Evolutionary conservation across 2,329 filamentous ascomycete genomes (phyloP).

Genomic region (Exophiala xenobiotica): DNA sequence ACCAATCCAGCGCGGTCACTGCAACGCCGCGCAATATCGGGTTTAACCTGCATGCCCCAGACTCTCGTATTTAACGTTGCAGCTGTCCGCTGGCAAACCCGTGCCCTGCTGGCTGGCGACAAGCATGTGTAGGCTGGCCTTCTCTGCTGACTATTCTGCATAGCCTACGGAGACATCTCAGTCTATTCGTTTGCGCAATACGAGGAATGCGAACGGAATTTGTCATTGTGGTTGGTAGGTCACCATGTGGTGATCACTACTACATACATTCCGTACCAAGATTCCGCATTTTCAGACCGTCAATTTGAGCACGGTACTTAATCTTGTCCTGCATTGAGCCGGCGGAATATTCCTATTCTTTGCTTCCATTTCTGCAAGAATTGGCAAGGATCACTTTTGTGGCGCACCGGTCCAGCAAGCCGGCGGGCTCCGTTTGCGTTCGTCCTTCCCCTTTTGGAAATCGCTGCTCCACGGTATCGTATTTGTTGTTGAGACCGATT

Average conservation of each 20-base stretch:
- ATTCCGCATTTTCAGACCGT: too few relatives aligned
- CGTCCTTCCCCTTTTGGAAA: not conserved
- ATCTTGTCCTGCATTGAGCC: not conserved
- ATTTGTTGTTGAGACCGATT: not conserved
- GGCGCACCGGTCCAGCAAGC: not conserved
- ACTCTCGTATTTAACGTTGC: conserved; percentile 1
- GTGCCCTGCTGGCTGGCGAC: too few relatives aligned
- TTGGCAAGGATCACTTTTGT: not conserved
- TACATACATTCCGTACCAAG: too few relatives aligned
- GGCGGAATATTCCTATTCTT: not conserved
- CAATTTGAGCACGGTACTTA: too few relatives aligned
- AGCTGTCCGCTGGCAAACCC: too few relatives aligned
- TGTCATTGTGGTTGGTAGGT: too few relatives aligned
- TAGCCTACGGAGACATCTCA: not conserved
- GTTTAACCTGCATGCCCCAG: not conserved
- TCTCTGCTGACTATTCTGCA: too few relatives aligned
- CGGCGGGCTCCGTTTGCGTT: not conserved
- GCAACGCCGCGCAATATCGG: not conserved
- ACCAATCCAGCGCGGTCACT: not conserved
- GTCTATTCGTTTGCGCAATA: not conserved
- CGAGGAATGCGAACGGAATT: too few relatives aligned
- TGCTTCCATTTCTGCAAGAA: not conserved
- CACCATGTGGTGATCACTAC: too few relatives aligned
- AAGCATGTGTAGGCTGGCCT: too few relatives aligned
- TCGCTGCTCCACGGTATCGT: not conserved